Evolutionary conservation across 768 basidiomycete genomes (phyloP).

Genomic region (Suillus ampliporus): DNA sequence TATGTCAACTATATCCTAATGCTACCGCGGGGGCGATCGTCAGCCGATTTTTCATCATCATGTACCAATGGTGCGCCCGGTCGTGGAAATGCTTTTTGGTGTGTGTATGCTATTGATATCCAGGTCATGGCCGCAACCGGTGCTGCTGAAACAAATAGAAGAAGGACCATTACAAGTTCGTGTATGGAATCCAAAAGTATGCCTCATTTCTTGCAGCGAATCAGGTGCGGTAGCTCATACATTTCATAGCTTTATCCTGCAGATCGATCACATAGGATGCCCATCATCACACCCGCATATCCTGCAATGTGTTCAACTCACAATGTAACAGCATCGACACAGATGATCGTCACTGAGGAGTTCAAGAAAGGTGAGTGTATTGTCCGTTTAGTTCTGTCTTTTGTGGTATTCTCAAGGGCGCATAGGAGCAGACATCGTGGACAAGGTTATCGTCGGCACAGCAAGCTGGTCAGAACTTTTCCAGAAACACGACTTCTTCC

Average conservation of each 20-base stretch:
- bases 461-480: conserved; percentile 95
- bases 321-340: conserved; percentile 94
- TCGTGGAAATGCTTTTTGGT: not conserved
- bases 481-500: conserved; percentile 94
- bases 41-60: conserved; percentile 97
- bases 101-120: conserved; percentile 14
- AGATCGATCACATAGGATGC: conserved; percentile 97
- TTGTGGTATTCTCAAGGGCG: conserved; percentile 19
- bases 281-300: conserved; percentile 98
- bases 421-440: conserved; percentile 89
- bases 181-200: conserved; percentile 97
- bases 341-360: conserved; percentile 95
- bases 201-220: conserved; percentile 8
- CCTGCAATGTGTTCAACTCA: conserved; percentile 99
- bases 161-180: conserved; percentile 91
- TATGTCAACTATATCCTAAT: conserved; percentile 98
- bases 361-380: conserved; percentile 78
- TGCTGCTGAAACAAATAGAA: conserved; percentile 96
- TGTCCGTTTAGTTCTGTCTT: not conserved
- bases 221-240: conserved; percentile 5
- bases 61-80: conserved; percentile 88
- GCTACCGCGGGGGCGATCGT: conserved; percentile 95
- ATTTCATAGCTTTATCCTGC: conserved; percentile 77
- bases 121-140: conserved; percentile 98
- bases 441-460: conserved; percentile 84